Percentiles rank a stretch among this genome's conserved stretches.
phyloP scores from a whole-genome alignment of 352 stramenopile species.

The Globisporangium nodosum region DNA sequence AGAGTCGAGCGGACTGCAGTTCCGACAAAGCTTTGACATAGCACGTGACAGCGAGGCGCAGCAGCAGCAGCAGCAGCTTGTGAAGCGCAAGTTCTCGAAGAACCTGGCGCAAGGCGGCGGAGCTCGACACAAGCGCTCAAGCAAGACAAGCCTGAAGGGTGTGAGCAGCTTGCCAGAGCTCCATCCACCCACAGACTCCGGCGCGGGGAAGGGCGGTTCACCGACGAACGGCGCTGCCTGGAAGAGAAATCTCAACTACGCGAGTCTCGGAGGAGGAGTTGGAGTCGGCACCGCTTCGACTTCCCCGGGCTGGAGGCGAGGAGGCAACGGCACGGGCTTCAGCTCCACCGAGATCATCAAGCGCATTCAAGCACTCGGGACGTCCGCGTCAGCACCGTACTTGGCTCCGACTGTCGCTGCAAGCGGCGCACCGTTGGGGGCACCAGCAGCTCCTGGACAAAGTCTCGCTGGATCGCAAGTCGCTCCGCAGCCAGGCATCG shows the following conservation, averaged over 20 bases:
- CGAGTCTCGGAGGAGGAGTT: background rate
- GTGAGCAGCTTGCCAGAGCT: slow-evolving; percentile 40
- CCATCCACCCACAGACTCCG: background rate
- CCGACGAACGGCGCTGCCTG: background rate
- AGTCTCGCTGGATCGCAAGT: background rate
- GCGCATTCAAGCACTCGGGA: slow-evolving; percentile 46
- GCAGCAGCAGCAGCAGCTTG: background rate
- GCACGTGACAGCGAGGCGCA: background rate
- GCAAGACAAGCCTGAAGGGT: slow-evolving; percentile 14
- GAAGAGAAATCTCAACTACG: background rate
- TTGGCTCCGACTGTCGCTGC: background rate
- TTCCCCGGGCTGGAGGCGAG: background rate
- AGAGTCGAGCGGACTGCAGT: too few species aligned
- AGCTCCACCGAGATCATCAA: slow-evolving; percentile 47
- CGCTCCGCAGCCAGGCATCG: background rate
- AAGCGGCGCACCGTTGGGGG: background rate
- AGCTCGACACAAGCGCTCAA: slow-evolving; percentile 6
- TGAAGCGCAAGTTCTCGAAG: slow-evolving; percentile 14
- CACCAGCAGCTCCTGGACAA: background rate
- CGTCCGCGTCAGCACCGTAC: slow-evolving; percentile 29
- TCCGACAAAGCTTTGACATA: background rate
- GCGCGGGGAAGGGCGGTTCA: background rate
- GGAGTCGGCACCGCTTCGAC: background rate
- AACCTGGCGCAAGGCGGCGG: background rate
- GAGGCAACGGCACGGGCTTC: slow-evolving; percentile 9